Conservation (phyloP, 2,329 filamentous ascomycete species). For the Chalara sp. region DNA sequence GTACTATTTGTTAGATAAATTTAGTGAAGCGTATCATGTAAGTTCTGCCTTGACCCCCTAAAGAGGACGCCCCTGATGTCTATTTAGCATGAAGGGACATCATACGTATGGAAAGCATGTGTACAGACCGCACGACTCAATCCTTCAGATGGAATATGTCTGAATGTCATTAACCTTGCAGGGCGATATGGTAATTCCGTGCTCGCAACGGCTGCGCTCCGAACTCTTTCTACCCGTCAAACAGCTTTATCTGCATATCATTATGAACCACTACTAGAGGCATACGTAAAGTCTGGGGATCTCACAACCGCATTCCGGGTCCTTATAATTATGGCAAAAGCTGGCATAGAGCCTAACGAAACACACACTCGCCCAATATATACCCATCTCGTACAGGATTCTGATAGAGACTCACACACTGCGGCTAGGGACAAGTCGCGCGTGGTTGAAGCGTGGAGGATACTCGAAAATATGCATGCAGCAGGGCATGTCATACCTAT, state of each 20-base stretch:
- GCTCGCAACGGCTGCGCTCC: constrained; percentile 66
- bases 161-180: constrained; percentile 66
- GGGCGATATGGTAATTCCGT: constrained; percentile 59
- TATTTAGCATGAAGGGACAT: constrained; percentile 53
- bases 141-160: constrained; percentile 57
- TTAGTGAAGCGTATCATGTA: constrained; percentile 57
- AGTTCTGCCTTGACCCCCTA: constrained; percentile 17
- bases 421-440: constrained; percentile 25
- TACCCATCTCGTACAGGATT: constrained; percentile 41
- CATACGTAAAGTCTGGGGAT: constrained; percentile 56
- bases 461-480: constrained; percentile 48
- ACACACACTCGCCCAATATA: constrained; percentile 60
- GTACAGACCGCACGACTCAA: constrained; percentile 53
- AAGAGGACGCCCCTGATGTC: too few species aligned
- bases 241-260: constrained; percentile 58
- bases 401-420: constrained; percentile 24
- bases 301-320: constrained; percentile 60
- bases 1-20: constrained; percentile 69
- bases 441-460: constrained; percentile 41
- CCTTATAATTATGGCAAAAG: constrained; percentile 66
- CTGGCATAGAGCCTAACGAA: constrained; percentile 48
- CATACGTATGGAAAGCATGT: constrained; percentile 63
- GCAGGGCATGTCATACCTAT: constrained; percentile 43
- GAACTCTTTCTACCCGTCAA: constrained; percentile 51
- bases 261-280: constrained; percentile 72